Base-by-base conservation (phyloP, 75 land plant species). In the Selaginella tamariscina region DNA sequence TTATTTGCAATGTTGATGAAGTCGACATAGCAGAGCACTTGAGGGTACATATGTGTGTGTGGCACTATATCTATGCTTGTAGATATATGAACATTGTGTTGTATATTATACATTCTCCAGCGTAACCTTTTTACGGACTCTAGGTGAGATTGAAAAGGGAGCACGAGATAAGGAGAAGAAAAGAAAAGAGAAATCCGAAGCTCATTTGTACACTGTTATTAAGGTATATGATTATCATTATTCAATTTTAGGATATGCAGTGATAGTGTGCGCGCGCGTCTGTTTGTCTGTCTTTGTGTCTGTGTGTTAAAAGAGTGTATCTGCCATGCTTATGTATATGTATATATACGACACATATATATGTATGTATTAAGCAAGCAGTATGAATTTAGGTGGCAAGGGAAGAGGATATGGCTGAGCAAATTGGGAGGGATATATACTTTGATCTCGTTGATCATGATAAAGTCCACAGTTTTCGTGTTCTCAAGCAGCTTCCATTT, bases 361-460 rank as follows among this genome's bases (percentile, higher is more conserved):
- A n/a, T n/a, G n/a, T n/a, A n/a, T n/a, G n/a, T n/a, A n/a, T n/a
- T n/a, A n/a, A n/a, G n/a, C n/a, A n/a, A n/a, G n/a, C n/a, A n/a
- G n/a, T n/a, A n/a, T n/a, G n/a, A n/a, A n/a, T n/a, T 21, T n/a
- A 59, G 62, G 62, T 59, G 21, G 8, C 62, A n/a, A 59, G 62
- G 23, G 62, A 59, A 23, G 62, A 59, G 18, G 62, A 59, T 26
- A 21, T 59, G 8, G 2, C 26, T 8, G 26, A 59, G 21, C 62
- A 59, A 27, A 59, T 59, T 9, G 62, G 62, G 8, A 59, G 26
- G 21, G 62, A 59, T 9, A 59, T 59, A 9, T 59, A 8, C 62
- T 59, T 59, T 26, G 62, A 59, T 59, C 62, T 59, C 26, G 62
- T 59, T 59, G 62, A 59, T 26, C 62, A 59, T 26, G 62, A 59